Base-by-base conservation (phyloP, 2,329 filamentous ascomycete genomes). In the Teratosphaeria zuluensis region DNA sequence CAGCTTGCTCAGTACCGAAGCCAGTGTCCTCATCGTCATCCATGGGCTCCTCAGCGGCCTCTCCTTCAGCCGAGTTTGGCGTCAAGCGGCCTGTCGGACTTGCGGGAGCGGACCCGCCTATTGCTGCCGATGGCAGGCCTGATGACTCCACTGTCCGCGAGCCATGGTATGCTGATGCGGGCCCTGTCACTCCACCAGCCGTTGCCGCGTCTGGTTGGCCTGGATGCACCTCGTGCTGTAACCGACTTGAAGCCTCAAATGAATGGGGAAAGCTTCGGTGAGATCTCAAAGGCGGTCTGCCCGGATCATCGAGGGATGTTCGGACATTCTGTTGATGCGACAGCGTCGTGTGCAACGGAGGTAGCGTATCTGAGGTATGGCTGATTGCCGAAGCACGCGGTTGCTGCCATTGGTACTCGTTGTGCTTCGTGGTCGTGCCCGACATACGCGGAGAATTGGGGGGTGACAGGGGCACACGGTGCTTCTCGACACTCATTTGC, bases 371-470 rank as follows among this genome's bases (percentile, higher is more conserved):
- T 48, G 42, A 19, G 42, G 19, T 12, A 11, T 21, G 42, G 19
- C 19, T 21, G 42, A 48, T 48, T 1, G 19, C n/a, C 11, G n/a
- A 33, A 42, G 53, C 16, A 30, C 65, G 68, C 35, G 68, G 63
- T 53, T 65, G 63, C 67, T 76, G 76, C 75, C 75, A 77, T 65
- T 75, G 72, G 69, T 73, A 73, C 56, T 77, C 73, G 70, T 69
- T 68, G 62, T 70, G 66, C 64, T 74, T 75, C 62, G 72, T 70
- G 68, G 72, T 70, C 66, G 75, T 76, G 67, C 72, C 75, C 75
- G 75, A 78, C 76, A 78, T 78, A 69, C 74, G 77, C 70, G 77
- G 77, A 69, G 77, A 79, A 63, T 70, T 77, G 61, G 77, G 77
- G 65, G 77, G 77, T 70, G 77, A 79, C 66, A 78, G 69, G 65